Conservation (phyloP, 805 yeast genomes). For the Ogataea saltuana region DNA sequence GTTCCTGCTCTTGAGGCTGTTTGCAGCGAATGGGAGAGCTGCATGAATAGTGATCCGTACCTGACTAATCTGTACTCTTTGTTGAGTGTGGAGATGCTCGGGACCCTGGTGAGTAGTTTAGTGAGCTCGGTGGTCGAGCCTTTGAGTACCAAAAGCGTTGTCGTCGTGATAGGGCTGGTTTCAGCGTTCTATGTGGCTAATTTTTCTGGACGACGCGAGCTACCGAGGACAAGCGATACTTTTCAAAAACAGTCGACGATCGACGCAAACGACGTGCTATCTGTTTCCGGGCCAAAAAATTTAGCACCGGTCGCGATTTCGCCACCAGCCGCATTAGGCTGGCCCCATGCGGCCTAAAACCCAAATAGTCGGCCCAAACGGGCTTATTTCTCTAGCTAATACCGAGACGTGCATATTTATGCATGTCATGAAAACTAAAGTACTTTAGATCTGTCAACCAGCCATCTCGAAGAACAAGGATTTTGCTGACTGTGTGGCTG, state of each 20-base stretch:
- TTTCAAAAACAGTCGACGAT: not conserved
- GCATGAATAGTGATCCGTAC: conserved; percentile 61
- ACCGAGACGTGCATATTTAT: not conserved
- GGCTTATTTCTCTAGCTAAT: not conserved
- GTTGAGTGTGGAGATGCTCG: conserved; percentile 62
- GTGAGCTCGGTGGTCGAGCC: conserved; percentile 68
- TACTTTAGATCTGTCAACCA: conserved; percentile 4
- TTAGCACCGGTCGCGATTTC: not conserved
- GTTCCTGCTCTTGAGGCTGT: conserved; percentile 58
- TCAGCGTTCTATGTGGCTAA: conserved; percentile 57
- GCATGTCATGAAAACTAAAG: too few relatives aligned
- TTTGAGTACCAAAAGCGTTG: conserved; percentile 58
- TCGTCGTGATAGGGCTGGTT: conserved; percentile 38
- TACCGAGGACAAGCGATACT: not conserved
- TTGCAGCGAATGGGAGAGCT: conserved; percentile 63
- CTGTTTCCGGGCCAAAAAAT: too few relatives aligned
- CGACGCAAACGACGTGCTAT: not conserved
- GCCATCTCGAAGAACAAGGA: conserved; percentile 1
- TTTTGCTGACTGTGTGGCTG: conserved; percentile 5
- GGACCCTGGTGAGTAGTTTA: conserved; percentile 59
- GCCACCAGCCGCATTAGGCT: conserved; percentile 1
- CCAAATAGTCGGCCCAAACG: not conserved
- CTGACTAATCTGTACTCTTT: conserved; percentile 51
- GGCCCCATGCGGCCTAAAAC: conserved; percentile 3
- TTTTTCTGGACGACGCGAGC: conserved; percentile 44